These are phyloP conservation scores for Calophaca sinica DNA, from an alignment of 306 rosid species.

Conservation along the genomic window DNA sequence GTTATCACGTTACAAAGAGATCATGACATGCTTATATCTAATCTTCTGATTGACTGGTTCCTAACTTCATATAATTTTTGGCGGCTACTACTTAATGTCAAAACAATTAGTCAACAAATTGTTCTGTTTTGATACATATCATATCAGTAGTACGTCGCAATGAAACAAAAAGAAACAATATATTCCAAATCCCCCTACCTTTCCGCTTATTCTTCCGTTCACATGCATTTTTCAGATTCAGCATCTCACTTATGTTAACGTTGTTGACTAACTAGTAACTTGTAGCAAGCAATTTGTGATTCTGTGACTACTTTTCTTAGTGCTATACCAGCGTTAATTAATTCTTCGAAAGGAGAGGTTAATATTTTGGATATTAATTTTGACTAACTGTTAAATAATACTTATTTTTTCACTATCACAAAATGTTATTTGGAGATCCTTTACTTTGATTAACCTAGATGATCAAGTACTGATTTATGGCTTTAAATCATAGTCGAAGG, in stretches of 20 bases:
- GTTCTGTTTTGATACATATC: too few species aligned
- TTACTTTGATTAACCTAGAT: background rate
- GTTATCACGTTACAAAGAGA: background rate
- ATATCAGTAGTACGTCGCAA: background rate
- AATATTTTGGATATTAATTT: background rate
- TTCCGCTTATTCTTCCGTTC: constrained; percentile 31
- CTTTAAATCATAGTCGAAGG: too few species aligned
- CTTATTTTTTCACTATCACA: background rate
- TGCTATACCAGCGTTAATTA: background rate
- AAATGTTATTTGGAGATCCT: background rate
- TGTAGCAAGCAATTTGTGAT: constrained; percentile 13
- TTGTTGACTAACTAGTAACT: constrained; percentile 5
- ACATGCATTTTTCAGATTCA: constrained; percentile 28
- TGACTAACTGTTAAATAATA: background rate
- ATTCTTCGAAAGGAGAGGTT: constrained; percentile 1
- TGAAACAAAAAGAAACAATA: background rate
- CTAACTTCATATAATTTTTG: background rate
- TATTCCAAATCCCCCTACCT: constrained; percentile 21
- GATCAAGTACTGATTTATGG: too few species aligned
- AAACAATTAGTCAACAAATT: background rate
- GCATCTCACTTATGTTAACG: background rate
- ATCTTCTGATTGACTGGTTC: too few species aligned
- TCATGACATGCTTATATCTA: too few species aligned
- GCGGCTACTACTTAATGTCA: constrained; percentile 26
- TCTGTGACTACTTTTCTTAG: background rate